Evolutionary conservation across 805 yeast genomes (phyloP), one percentile per base, ranked within the genome.

Genomic region (Pichia pseudocactophila): DNA sequence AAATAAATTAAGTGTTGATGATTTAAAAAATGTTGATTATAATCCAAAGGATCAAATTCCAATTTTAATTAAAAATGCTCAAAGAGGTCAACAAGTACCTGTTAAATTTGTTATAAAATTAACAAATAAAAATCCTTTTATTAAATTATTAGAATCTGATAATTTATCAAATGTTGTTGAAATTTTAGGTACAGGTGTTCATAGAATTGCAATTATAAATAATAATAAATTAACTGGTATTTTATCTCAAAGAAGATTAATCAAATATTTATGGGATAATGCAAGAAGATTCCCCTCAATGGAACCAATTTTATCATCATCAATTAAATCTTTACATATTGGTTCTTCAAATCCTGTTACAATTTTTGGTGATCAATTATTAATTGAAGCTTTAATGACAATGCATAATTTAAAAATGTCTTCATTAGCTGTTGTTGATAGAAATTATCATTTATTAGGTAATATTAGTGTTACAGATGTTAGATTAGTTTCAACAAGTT

Each of bases 391-490:
- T 2, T 73, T 90, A 42, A 69, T 77, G 53, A 79, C 78, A 54
- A 90, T 90, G 97, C 84, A 85, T 60, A 70, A 69, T 34, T 82
- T 82, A 50, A 77, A 86, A 50, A 87, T 92, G 22, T 82, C 94
- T 3, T 88, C 97, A 16, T 73, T 90, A 32, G 97, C 98, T 0
- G 96, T 92, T 11, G 83, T 90, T 39, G 97, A 92, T 65, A 66
- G 78, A 45, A 78, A 80, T 50, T 67, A 75, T 54, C 76, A 80
- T 54, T 68, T 90, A 45, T 67, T 92, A 38, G 98, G 97, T 36
- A 90, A 90, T 62, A 90, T 90, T 35, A 86, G 96, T 2, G 90
- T 89, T 17, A 94, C 95, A 0, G 98, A 90, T 63, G 97, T 89
- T 30, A 80, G 82, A 56, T 80, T 86, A 50, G 89, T 90, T 28